Conservation (phyloP, 768 basidiomycete genomes). For the Porphyrellus cyaneotinctus region DNA sequence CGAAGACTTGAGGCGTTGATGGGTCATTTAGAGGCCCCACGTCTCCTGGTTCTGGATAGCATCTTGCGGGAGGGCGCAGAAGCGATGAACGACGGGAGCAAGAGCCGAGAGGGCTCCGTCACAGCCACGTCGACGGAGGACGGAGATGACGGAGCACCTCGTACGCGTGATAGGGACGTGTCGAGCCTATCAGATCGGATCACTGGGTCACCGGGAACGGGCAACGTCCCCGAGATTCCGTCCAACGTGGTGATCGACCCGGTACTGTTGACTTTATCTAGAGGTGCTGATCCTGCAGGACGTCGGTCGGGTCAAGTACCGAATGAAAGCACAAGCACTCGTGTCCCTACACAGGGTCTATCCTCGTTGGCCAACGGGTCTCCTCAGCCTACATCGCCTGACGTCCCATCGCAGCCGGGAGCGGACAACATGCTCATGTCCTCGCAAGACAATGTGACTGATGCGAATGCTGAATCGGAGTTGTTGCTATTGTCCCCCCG, state of each 20-base stretch:
- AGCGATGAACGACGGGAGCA: slow-evolving; percentile 2
- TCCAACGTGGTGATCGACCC: slow-evolving; percentile 31
- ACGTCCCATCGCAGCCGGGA: not conserved
- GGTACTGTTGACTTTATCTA: slow-evolving; percentile 25
- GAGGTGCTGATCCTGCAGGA: not conserved
- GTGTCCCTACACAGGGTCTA: not conserved
- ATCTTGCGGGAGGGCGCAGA: slow-evolving; percentile 33
- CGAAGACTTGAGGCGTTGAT: slow-evolving; percentile 27
- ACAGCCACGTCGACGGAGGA: not conserved
- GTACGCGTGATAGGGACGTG: not conserved
- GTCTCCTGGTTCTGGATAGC: slow-evolving; percentile 34
- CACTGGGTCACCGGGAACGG: not conserved
- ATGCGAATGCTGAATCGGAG: slow-evolving; percentile 10
- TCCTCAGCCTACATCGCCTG: not conserved
- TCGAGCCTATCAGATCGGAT: not conserved
- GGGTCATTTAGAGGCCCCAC: slow-evolving; percentile 24
- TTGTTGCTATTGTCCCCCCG: slow-evolving; percentile 39
- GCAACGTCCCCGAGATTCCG: not conserved
- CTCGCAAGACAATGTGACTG: not conserved
- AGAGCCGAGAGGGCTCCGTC: slow-evolving; percentile 11
- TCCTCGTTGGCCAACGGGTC: not conserved
- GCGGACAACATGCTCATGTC: not conserved
- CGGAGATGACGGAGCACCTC: slow-evolving; percentile 4
- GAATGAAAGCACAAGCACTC: not conserved
- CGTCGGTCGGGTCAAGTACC: not conserved